These are phyloP conservation scores for Fusarium luffae DNA, from an alignment of 2,329 filamentous ascomycete genomes.

Conservation along the genomic window DNA sequence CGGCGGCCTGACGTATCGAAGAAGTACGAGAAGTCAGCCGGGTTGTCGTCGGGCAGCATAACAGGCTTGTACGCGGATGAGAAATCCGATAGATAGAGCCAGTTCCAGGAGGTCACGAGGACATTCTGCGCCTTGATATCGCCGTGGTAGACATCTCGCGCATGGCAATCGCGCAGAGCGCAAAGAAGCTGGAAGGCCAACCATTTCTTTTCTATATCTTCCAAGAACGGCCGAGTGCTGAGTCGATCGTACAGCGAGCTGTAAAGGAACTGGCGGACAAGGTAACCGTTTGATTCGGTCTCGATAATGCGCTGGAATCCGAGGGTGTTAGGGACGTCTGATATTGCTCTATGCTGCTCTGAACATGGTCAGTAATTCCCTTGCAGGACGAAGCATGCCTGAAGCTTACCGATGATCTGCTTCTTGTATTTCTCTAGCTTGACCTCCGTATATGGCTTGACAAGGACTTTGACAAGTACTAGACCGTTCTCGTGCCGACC, in stretches of 20 bases:
- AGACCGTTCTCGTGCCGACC: slow-evolving; percentile 90
- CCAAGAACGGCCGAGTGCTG: slow-evolving; percentile 94
- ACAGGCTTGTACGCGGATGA: slow-evolving; percentile 95
- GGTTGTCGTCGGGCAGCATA: slow-evolving; percentile 94
- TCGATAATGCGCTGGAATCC: slow-evolving; percentile 92
- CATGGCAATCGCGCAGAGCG: slow-evolving; percentile 90
- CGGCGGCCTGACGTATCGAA: slow-evolving; percentile 93
- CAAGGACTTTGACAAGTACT: slow-evolving; percentile 92
- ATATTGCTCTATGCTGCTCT: slow-evolving; percentile 83
- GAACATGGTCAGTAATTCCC: slow-evolving; percentile 20
- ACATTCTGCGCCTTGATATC: slow-evolving; percentile 99
- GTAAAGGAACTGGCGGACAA: slow-evolving; percentile 94
- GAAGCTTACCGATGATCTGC: slow-evolving; percentile 74
- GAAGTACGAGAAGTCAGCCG: slow-evolving; percentile 96
- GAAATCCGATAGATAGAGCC: slow-evolving; percentile 98
- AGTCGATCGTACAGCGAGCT: slow-evolving; percentile 97
- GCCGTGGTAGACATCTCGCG: slow-evolving; percentile 89
- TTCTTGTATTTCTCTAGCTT: slow-evolving; percentile 82
- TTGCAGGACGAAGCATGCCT: too few relatives aligned
- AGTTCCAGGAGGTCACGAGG: slow-evolving; percentile 98
- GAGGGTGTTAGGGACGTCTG: slow-evolving; percentile 89
- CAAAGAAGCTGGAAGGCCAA: slow-evolving; percentile 95
- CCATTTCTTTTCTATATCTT: slow-evolving; percentile 99
- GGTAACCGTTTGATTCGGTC: slow-evolving; percentile 89
- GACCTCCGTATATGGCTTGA: slow-evolving; percentile 89